Conservation (phyloP, 2,329 filamentous ascomycete genomes). For the Colletotrichum scovillei region DNA sequence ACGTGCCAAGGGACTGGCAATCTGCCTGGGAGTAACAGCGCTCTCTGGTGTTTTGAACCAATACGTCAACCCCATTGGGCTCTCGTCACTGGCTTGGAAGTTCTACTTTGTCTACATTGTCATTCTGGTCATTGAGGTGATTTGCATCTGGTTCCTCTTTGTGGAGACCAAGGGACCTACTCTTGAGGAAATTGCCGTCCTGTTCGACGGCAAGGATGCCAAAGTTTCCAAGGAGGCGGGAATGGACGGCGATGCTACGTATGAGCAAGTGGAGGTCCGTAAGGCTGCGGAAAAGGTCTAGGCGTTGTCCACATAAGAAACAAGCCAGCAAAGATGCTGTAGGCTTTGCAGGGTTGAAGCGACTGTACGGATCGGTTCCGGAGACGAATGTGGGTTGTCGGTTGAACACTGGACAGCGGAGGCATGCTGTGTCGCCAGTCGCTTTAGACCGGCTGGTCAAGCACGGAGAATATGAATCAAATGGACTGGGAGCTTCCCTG, state of each 20-base stretch:
- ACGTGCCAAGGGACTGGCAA: conserved; percentile 49
- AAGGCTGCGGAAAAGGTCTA: not conserved
- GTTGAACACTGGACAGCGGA: not conserved
- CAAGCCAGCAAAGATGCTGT: not conserved
- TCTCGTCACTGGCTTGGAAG: not conserved
- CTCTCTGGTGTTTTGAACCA: conserved; percentile 28
- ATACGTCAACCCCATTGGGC: not conserved
- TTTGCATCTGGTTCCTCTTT: not conserved
- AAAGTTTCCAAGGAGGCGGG: not conserved
- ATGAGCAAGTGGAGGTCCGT: not conserved
- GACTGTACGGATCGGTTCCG: not conserved
- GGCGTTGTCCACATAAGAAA: not conserved
- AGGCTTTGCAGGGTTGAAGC: not conserved
- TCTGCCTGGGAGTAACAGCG: conserved; percentile 32
- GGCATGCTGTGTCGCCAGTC: not conserved
- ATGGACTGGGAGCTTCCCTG: not conserved
- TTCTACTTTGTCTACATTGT: not conserved
- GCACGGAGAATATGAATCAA: not conserved
- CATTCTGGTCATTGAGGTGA: not conserved
- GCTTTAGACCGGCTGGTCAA: not conserved
- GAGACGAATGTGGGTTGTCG: not conserved
- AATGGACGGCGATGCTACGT: not conserved
- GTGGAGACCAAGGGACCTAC: not conserved
- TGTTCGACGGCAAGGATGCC: conserved; percentile 9
- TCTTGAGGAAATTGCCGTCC: not conserved